Evolutionary conservation across 148 eudicot genomes (phyloP).

Genomic region (Dysphania ambrosioides): DNA sequence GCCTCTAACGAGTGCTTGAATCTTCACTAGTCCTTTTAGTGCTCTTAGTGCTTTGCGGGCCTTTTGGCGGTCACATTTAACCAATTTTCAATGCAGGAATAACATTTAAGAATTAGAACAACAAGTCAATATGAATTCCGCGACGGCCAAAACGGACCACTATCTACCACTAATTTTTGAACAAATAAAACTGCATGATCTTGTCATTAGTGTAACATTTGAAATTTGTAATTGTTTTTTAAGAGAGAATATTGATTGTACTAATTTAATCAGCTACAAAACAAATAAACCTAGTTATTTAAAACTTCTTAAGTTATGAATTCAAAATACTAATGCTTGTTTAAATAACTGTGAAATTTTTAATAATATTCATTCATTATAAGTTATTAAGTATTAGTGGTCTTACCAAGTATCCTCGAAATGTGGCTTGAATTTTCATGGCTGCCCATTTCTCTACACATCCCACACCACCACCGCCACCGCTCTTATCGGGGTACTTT

Average conservation of each 20-base stretch:
- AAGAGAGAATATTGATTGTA: neutral
- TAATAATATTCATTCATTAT: no score
- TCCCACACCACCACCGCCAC: constrained; percentile 27
- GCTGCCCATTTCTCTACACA: constrained; percentile 53
- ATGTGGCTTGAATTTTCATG: constrained; percentile 58
- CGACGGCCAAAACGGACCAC: no score
- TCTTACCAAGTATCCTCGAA: constrained; percentile 70
- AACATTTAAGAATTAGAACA: no score
- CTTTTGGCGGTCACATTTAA: constrained; percentile 18
- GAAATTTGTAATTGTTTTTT: neutral
- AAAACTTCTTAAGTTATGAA: no score
- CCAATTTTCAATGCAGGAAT: neutral
- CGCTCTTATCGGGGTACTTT: constrained; percentile 7
- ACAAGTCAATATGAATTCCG: no score
- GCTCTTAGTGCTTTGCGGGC: constrained; percentile 82
- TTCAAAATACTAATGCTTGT: no score
- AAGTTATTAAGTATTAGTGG: no score
- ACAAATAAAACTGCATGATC: neutral
- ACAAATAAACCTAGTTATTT: no score
- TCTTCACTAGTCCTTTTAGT: constrained; percentile 65
- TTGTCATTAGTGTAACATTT: neutral
- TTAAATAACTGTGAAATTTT: no score
- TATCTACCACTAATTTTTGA: no score
- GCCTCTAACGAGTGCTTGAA: constrained; percentile 82
- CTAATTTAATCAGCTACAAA: no score